phyloP scores from a whole-genome alignment of 768 basidiomycete species.

The Leucosporidium scottii region DNA sequence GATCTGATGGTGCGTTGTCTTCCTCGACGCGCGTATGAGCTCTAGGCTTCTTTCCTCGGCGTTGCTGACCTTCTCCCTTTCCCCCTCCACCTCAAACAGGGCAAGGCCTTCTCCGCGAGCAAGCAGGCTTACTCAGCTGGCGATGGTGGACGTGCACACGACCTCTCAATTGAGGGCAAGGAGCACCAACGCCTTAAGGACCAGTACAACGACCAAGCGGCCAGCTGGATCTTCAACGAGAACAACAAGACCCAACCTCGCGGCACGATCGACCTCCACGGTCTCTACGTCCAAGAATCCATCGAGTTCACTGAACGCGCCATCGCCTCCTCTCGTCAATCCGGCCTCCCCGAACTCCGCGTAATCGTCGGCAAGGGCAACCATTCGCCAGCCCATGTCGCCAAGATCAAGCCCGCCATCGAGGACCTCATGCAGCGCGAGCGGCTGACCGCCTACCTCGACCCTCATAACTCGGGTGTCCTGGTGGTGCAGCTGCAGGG shows the following conservation, averaged over 20 bases:
- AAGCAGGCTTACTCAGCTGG: conserved; percentile 66
- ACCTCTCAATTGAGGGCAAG: conserved; percentile 73
- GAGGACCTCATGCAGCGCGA: conserved; percentile 74
- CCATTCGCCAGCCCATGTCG: conserved; percentile 66
- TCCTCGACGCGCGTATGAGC: no score
- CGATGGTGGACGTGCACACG: conserved; percentile 72
- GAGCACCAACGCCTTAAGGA: conserved; percentile 71
- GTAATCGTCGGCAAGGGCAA: conserved; percentile 83
- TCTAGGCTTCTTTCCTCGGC: conserved; percentile 52
- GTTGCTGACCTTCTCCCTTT: conserved; percentile 15
- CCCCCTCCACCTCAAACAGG: conserved; percentile 16
- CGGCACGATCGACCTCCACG: conserved; percentile 82
- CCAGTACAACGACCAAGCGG: conserved; percentile 67
- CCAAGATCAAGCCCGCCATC: conserved; percentile 88
- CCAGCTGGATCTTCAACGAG: conserved; percentile 78
- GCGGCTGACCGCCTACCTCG: conserved; percentile 60
- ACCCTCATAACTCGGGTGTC: conserved; percentile 75
- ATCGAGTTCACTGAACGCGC: conserved; percentile 64
- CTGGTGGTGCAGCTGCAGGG: conserved; percentile 63
- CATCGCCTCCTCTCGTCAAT: conserved; percentile 55
- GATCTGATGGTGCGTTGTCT: conserved; percentile 56
- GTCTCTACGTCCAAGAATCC: conserved; percentile 88
- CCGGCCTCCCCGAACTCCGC: conserved; percentile 59
- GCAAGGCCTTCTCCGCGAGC: conserved; percentile 45
- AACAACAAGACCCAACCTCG: conserved; percentile 71